phyloP scores from a whole-genome alignment of 345 rosid genomes.

The Lepidium didymum region DNA sequence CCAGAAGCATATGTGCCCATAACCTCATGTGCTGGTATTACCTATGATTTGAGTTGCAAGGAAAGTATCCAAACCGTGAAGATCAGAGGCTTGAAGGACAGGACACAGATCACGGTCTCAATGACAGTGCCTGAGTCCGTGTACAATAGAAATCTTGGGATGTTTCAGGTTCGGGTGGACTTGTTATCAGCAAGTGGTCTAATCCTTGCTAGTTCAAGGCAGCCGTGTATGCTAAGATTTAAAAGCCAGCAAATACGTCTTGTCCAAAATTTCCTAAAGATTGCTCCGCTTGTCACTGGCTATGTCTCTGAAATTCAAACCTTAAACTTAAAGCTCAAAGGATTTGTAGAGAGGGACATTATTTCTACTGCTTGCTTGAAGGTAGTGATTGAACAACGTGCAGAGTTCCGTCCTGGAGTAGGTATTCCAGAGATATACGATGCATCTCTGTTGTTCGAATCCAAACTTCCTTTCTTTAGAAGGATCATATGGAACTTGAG shows the following conservation, averaged over 20 bases:
- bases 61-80: constrained; percentile 26
- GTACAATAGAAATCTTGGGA: constrained; percentile 69
- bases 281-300: constrained; percentile 61
- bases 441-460: constrained; percentile 50
- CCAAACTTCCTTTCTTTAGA: constrained; percentile 49
- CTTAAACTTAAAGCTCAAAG: constrained; percentile 45
- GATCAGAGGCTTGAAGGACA: neutral
- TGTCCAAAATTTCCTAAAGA: constrained; percentile 49
- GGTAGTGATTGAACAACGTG: constrained; percentile 62
- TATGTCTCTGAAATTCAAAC: constrained; percentile 63
- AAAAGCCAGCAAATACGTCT: constrained; percentile 59
- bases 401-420: constrained; percentile 51
- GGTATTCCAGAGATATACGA: constrained; percentile 81
- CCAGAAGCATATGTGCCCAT: constrained; percentile 64
- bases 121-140: constrained; percentile 62
- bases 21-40: constrained; percentile 37
- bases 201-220: constrained; percentile 48
- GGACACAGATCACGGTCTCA: constrained; percentile 9
- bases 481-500: constrained; percentile 74
- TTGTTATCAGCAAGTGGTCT: constrained; percentile 51
- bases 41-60: constrained; percentile 34
- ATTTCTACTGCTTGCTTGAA: constrained; percentile 43
- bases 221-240: constrained; percentile 61
- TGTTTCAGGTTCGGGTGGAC: constrained; percentile 79
- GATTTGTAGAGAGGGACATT: constrained; percentile 38